phyloP scores from a whole-genome alignment of 176 grass and related monocot genomes.

The Zea mays region DNA sequence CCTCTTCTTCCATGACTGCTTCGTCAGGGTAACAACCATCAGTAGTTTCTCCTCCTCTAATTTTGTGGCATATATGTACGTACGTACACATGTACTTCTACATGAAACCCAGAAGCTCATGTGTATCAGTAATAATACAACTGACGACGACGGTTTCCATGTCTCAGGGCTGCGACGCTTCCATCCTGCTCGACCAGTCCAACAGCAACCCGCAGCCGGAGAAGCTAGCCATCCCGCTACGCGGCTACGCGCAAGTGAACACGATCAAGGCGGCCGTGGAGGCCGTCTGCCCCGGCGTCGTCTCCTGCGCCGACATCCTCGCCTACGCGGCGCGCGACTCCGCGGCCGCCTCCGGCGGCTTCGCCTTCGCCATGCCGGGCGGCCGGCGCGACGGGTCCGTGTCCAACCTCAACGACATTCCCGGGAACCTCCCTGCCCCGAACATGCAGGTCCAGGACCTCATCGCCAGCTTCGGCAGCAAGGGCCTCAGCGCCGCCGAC shows the following conservation, averaged over 20 bases:
- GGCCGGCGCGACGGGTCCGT: constrained; percentile 54
- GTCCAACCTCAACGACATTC: constrained; percentile 35
- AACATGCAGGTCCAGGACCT: constrained; percentile 27
- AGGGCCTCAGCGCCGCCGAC: constrained; percentile 45
- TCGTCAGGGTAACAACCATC: background rate
- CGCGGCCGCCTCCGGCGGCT: constrained; percentile 30
- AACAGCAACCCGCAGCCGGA: constrained; percentile 29
- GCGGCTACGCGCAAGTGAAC: constrained; percentile 44
- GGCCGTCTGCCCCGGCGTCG: constrained; percentile 26
- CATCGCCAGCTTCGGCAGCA: constrained; percentile 22
- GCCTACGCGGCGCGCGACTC: constrained; percentile 55
- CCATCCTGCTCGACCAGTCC: constrained; percentile 43
- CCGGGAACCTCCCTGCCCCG: constrained; percentile 24
- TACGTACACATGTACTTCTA: background rate
- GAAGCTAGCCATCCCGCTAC: constrained; percentile 41
- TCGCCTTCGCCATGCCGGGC: constrained; percentile 44
- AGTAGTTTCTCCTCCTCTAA: background rate
- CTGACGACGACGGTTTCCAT: no score
- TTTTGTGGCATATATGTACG: background rate
- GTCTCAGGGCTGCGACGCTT: constrained; percentile 51
- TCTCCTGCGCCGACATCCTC: constrained; percentile 66
- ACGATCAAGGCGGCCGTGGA: constrained; percentile 47
- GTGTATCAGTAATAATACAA: no score
- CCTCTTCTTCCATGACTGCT: constrained; percentile 27
- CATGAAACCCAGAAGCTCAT: background rate